Conservation (phyloP, 345 rosid genomes). For the Populus simonii region DNA sequence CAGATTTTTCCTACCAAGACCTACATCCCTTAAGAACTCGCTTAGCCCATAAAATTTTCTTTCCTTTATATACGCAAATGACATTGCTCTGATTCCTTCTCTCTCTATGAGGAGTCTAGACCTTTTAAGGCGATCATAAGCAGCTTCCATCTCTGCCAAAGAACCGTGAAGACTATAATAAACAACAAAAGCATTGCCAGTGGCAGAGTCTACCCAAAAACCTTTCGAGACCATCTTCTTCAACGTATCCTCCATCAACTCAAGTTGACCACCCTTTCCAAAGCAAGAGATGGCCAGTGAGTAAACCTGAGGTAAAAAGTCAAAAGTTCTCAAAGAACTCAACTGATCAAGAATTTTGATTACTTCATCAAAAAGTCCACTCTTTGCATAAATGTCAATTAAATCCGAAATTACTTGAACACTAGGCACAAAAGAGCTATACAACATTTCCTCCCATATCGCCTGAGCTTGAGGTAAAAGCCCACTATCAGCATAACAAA, state of each 20-base stretch:
- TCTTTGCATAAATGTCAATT: slow-evolving; percentile 45
- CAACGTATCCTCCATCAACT: slow-evolving; percentile 55
- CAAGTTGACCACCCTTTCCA: slow-evolving; percentile 57
- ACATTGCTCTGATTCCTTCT: slow-evolving; percentile 57
- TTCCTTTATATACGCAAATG: slow-evolving; percentile 45
- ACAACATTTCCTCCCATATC: slow-evolving; percentile 49
- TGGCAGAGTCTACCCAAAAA: slow-evolving; percentile 40
- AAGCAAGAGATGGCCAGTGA: slow-evolving; percentile 57
- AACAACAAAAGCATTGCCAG: slow-evolving; percentile 48
- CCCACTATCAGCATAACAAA: slow-evolving; percentile 46
- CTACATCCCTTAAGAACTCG: slow-evolving; percentile 57
- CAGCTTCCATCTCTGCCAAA: slow-evolving; percentile 58
- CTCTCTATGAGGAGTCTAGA: slow-evolving; percentile 48
- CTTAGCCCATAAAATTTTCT: slow-evolving; percentile 52
- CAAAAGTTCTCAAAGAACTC: slow-evolving; percentile 26
- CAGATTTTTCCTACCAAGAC: slow-evolving; percentile 58
- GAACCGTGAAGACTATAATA: slow-evolving; percentile 53
- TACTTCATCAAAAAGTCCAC: slow-evolving; percentile 43
- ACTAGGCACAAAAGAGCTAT: slow-evolving; percentile 43
- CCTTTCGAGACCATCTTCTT: slow-evolving; percentile 44
- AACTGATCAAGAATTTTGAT: slow-evolving; percentile 38
- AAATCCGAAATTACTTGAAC: slow-evolving; percentile 38
- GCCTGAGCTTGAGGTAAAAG: slow-evolving; percentile 39
- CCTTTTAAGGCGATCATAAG: slow-evolving; percentile 52
- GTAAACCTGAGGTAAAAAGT: slow-evolving; percentile 34